These are phyloP conservation scores for Sisymbrium altissimum DNA, from an alignment of 345 rosid species.

Conservation along the genomic window DNA sequence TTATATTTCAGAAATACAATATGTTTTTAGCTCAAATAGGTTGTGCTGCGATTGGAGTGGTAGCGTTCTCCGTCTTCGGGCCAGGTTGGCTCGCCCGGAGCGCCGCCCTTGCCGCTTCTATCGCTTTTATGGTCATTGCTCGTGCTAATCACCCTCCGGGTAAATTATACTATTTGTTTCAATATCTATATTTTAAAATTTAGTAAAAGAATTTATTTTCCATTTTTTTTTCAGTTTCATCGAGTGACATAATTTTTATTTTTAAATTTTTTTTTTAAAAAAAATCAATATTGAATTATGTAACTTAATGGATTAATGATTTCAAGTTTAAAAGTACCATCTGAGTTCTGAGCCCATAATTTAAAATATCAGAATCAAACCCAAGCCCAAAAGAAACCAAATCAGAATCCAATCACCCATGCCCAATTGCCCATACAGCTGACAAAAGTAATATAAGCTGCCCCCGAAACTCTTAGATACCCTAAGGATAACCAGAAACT, in stretches of 20 bases:
- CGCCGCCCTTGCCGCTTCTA: constrained; percentile 66
- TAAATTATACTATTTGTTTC: constrained; percentile 5
- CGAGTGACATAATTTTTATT: too few species aligned
- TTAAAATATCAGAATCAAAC: neutral
- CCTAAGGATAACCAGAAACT: neutral
- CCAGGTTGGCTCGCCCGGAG: constrained; percentile 91
- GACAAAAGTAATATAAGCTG: neutral
- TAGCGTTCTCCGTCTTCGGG: constrained; percentile 63
- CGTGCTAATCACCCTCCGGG: constrained; percentile 88
- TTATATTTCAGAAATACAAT: constrained; percentile 74
- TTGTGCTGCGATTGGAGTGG: constrained; percentile 88
- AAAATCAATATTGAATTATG: too few species aligned
- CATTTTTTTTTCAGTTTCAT: too few species aligned
- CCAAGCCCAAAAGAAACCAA: constrained; percentile 18
- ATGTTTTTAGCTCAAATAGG: constrained; percentile 91
- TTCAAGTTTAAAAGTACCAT: neutral
- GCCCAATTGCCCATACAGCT: neutral
- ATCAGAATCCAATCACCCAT: neutral
- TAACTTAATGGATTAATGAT: neutral
- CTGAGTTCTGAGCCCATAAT: neutral
- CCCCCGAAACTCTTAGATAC: neutral
- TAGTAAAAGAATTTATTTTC: too few species aligned
- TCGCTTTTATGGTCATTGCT: constrained; percentile 78
- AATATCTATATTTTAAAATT: too few species aligned
- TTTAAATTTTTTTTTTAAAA: too few species aligned